Evolutionary conservation across 148 eudicot species (phyloP).

Genomic region (Camellia lanceoleosa): DNA sequence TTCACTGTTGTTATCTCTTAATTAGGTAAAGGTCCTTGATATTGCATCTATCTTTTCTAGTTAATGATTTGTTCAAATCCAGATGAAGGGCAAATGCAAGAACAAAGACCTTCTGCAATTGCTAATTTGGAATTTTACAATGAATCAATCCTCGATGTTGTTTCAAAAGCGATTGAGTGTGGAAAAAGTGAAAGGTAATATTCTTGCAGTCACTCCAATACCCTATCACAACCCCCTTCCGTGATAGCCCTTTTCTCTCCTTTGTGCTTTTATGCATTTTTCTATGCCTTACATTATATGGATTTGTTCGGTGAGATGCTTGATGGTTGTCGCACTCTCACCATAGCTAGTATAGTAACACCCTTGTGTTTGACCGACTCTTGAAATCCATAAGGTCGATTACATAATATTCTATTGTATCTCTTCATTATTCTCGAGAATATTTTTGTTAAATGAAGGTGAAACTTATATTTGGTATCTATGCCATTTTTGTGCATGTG

Average conservation of each 20-base stretch:
- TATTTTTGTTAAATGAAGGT: not conserved
- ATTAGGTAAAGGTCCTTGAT: slow-evolving; percentile 1
- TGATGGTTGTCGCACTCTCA: slow-evolving; percentile 95
- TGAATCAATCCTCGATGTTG: slow-evolving; percentile 86
- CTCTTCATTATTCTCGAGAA: not conserved
- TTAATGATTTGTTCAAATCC: slow-evolving; percentile 19
- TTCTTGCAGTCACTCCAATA: not conserved
- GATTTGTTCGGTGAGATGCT: slow-evolving; percentile 75
- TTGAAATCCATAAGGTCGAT: slow-evolving; percentile 78
- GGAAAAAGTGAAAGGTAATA: slow-evolving; percentile 94
- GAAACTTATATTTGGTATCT: not conserved
- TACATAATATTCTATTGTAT: not conserved
- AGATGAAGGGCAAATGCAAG: slow-evolving; percentile 70
- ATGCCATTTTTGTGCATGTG: not conserved
- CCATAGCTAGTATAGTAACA: slow-evolving; percentile 75
- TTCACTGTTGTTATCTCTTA: slow-evolving; percentile 1
- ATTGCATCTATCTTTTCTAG: not conserved
- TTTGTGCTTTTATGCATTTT: slow-evolving; percentile 2
- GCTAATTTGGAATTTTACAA: slow-evolving; percentile 66
- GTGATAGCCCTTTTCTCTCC: not conserved
- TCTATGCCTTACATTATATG: slow-evolving; percentile 16
- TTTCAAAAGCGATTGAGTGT: slow-evolving; percentile 59
- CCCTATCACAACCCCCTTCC: not conserved
- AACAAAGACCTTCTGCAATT: slow-evolving; percentile 72
- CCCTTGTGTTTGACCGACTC: slow-evolving; percentile 71